Evolutionary conservation across 2,329 filamentous ascomycete genomes (phyloP), one percentile per base, ranked within the genome.

Genomic region (Alternaria longipes): DNA sequence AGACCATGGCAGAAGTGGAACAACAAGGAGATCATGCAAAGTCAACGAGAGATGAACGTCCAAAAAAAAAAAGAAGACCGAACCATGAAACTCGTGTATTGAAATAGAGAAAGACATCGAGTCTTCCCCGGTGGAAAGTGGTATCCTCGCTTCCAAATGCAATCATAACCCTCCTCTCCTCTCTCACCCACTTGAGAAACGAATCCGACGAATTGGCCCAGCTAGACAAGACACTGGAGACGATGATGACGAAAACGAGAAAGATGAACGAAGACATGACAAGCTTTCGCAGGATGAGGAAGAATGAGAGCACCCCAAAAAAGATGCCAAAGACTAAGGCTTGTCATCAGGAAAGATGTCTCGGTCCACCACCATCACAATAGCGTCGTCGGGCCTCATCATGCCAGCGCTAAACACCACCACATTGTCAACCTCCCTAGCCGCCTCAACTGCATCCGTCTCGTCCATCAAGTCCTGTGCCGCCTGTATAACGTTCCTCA

Each of bases 111-210:
- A 61, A 59, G 56, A 42, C 7, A 12, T 56, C 56, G 6, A 57
- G 28, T 38, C 47, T 41, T 46, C 58, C 56, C 60, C 14, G 0
- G 16, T 56, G 63, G 67, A 68, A 74, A 58, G 69, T 72, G 74
- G 73, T 76, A 76, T 76, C 70, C 69, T 63, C 63, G 67, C 73
- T 71, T 65, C 72, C 65, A 74, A 72, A 76, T 76, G 74, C 74
- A 75, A 68, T 68, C 65, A 59, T 65, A 47, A 50, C 62, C 40
- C 47, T 59, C 36, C 50, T 41, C 22, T 32, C 41, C 42, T 11
- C 5, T 36, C 34, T 38, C 32, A 38, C n/a, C 36, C 36, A 18
- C 36, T 40, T 8, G 34, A 20, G 18, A 1, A 16, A 40, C n/a
- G 9, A 20, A 3, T 2, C 4, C 36, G 36, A 40, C n/a, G 36